Percentiles rank a stretch among this genome's conserved stretches.
These are phyloP conservation scores for Ceratocystiopsis minuta DNA, from an alignment of 2,329 filamentous ascomycete species.

Conservation along the genomic window DNA sequence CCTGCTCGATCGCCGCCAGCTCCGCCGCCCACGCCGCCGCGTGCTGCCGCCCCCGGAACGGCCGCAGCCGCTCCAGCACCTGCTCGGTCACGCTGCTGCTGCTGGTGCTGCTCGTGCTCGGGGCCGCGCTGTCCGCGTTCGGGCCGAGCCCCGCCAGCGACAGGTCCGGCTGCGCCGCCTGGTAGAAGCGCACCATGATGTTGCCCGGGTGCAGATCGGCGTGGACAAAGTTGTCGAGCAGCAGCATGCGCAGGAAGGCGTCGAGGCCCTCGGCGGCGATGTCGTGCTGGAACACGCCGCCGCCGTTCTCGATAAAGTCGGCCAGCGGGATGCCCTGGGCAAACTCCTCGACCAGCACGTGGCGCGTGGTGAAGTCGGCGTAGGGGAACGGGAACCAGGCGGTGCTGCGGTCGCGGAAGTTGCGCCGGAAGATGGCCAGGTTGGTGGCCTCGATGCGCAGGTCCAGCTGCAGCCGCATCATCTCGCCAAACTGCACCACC, in stretches of 20 bases:
- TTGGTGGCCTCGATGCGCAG: conserved; percentile 89
- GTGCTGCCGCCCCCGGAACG: conserved; percentile 45
- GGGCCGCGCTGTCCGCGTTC: too few species aligned
- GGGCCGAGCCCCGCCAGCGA: conserved; percentile 5
- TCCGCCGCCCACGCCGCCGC: conserved; percentile 54
- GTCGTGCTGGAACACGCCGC: conserved; percentile 80
- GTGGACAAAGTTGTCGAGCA: conserved; percentile 95
- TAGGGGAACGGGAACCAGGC: conserved; percentile 97
- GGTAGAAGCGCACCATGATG: conserved; percentile 98
- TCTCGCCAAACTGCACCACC: conserved; percentile 82
- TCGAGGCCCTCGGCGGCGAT: conserved; percentile 91
- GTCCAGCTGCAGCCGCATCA: conserved; percentile 97
- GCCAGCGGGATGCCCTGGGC: conserved; percentile 84
- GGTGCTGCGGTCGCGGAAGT: conserved; percentile 76
- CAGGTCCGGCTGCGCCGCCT: conserved; percentile 55
- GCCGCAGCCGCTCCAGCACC: conserved; percentile 62
- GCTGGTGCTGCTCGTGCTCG: conserved; percentile 11
- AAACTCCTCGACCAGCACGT: conserved; percentile 88
- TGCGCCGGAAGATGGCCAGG: conserved; percentile 67
- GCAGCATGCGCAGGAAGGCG: conserved; percentile 87
- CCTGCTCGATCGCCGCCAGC: conserved; percentile 57
- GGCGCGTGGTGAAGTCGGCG: conserved; percentile 75
- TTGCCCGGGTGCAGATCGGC: conserved; percentile 94
- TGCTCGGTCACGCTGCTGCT: conserved; percentile 52
- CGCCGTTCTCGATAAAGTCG: conserved; percentile 79